Evolutionary conservation across 345 rosid genomes (phyloP), one percentile per base, ranked within the genome.

Genomic region (Diplotaxis tenuifolia): DNA sequence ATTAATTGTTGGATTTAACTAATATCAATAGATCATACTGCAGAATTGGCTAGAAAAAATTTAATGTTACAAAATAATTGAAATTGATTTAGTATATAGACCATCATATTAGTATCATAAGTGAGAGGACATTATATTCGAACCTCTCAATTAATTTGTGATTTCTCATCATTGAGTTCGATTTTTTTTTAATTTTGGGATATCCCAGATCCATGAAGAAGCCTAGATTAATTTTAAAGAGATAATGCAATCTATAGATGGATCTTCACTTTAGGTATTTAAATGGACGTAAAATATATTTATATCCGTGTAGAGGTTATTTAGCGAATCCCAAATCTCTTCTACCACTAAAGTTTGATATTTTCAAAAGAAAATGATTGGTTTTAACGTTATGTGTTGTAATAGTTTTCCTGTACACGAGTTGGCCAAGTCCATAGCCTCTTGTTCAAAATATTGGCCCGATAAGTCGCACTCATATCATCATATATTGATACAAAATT

Each of bases 381-480:
- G 55, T 50, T 52, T 60, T 61, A 53, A 68, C 64, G 31, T 10
- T 54, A 40, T 68, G 70, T 55, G 79, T 32, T 75, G 42, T 62
- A 68, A 54, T 62, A 68, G 74, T 28, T 29, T 55, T 69, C 8
- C 40, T 15, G 65, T 63, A 55, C 60, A 42, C 66, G 2, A 63
- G 18, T 63, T 63, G 75, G 70, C 71, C 4, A 70, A 18, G 63
- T 55, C 38, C 49, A 32, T 25, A 15, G 62, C 50, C 74, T 68
- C 21, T 62, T 53, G 60, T 55, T 63, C 47, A 70, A 70, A 57
- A 36, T 64, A 71, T 71, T 75, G 80, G 67, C 18, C 76, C 76
- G 68, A 71, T 49, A 49, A 23, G 80, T 71, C 75, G 23, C 64
- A 71, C 34, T 76, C 80, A 71, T 64, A 69, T 42, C 55, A 49